Evolutionary conservation across 2,329 filamentous ascomycete species (phyloP).

Genomic region (Periconia macrospinosa): DNA sequence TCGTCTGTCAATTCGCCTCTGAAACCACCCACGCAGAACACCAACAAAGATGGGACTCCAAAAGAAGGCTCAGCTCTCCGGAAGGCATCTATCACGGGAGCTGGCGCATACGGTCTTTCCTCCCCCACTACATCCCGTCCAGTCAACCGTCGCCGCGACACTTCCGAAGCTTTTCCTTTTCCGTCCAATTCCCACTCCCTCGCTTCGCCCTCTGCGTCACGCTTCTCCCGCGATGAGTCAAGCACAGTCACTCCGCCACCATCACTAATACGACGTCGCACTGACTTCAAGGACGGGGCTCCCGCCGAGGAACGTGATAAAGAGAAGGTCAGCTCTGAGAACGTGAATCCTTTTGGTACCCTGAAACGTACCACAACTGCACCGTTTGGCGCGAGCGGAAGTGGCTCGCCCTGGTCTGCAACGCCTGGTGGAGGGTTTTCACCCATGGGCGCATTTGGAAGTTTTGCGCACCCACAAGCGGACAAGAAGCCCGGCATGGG

Average conservation of each 20-base stretch:
- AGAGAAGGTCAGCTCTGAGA: conserved; percentile 47
- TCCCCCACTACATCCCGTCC: conserved; percentile 77
- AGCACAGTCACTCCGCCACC: conserved; percentile 63
- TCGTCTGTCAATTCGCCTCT: conserved; percentile 91
- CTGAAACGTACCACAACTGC: conserved; percentile 60
- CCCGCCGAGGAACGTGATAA: conserved; percentile 56
- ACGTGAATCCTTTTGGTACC: conserved; percentile 52
- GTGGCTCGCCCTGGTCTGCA: conserved; percentile 61
- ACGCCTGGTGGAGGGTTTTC: conserved; percentile 66
- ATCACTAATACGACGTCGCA: conserved; percentile 62
- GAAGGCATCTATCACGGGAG: conserved; percentile 78
- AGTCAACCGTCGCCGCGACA: conserved; percentile 79
- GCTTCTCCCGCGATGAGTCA: conserved; percentile 67
- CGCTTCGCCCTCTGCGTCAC: conserved; percentile 63
- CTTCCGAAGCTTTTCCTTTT: conserved; percentile 68
- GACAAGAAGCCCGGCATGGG: conserved; percentile 75
- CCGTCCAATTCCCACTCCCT: conserved; percentile 53
- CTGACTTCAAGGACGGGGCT: conserved; percentile 60
- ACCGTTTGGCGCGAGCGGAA: conserved; percentile 55
- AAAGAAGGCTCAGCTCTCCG: conserved; percentile 65
- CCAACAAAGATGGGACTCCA: conserved; percentile 63
- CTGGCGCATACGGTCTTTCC: conserved; percentile 67
- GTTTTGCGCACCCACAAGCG: conserved; percentile 64
- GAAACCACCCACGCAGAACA: conserved; percentile 75
- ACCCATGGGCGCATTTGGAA: conserved; percentile 85